Percentiles rank a stretch among this genome's conserved stretches.
These are phyloP conservation scores for Hippophae tibetana DNA, from an alignment of 306 rosid species.

Conservation along the genomic window DNA sequence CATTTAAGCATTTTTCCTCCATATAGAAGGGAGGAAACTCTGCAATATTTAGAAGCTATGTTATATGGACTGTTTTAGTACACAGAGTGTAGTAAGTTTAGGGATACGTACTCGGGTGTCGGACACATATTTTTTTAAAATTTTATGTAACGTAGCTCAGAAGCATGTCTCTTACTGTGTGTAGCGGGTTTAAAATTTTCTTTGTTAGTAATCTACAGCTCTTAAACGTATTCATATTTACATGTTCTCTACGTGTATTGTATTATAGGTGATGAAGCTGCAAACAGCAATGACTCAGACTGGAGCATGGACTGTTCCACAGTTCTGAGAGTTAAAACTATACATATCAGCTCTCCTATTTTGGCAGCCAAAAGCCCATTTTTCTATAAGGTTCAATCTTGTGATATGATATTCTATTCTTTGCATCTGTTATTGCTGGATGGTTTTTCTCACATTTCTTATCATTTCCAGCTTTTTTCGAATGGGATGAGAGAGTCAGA, in stretches of 20 bases:
- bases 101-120: too few species aligned
- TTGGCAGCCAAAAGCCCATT: slow-evolving; percentile 98
- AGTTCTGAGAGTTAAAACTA: slow-evolving; percentile 62
- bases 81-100: too few species aligned
- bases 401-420: background rate
- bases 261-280: slow-evolving; percentile 76
- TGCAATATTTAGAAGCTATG: too few species aligned
- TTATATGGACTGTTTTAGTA: too few species aligned
- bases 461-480: slow-evolving; percentile 62
- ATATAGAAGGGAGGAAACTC: too few species aligned
- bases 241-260: background rate
- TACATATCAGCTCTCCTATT: slow-evolving; percentile 95
- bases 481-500: slow-evolving; percentile 98
- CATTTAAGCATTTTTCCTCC: background rate
- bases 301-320: slow-evolving; percentile 73
- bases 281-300: slow-evolving; percentile 58
- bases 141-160: too few species aligned
- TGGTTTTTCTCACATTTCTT: slow-evolving; percentile 9
- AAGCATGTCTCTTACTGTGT: too few species aligned
- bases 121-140: too few species aligned
- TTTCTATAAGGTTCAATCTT: slow-evolving; percentile 63
- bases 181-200: too few species aligned
- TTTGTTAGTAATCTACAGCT: background rate
- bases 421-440: background rate
- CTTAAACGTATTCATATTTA: background rate